phyloP scores from a whole-genome alignment of 257 asterid species.

The Avicennia marina region DNA sequence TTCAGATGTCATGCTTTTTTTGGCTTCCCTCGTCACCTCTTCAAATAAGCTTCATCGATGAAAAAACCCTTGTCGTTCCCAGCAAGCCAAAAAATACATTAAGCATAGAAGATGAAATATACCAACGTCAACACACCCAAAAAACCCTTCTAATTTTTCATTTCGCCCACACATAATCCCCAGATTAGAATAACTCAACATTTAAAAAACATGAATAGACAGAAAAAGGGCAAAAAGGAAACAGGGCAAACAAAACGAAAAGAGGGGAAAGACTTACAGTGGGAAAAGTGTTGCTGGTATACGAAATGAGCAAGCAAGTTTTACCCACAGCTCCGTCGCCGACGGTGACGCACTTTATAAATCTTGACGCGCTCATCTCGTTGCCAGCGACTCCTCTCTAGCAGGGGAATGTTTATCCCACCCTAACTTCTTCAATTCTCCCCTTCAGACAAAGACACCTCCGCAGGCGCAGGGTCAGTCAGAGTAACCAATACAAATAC shows the following conservation, averaged over 20 bases:
- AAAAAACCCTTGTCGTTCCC: too few species aligned
- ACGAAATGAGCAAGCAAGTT: conserved; percentile 63
- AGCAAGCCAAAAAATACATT: too few species aligned
- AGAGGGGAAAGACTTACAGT: conserved; percentile 32
- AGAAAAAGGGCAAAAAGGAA: background rate
- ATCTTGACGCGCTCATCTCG: conserved; percentile 58
- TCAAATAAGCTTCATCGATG: too few species aligned
- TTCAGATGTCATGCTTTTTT: too few species aligned
- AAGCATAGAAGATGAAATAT: too few species aligned
- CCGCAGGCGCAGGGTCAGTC: background rate
- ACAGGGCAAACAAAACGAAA: conserved; percentile 5
- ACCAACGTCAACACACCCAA: too few species aligned
- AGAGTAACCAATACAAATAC: background rate
- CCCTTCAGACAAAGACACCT: conserved; percentile 1
- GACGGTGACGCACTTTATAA: conserved; percentile 61
- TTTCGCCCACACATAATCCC: too few species aligned
- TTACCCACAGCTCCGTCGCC: conserved; percentile 75
- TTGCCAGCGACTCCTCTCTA: conserved; percentile 19
- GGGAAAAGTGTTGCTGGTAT: conserved; percentile 66
- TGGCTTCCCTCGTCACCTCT: too few species aligned
- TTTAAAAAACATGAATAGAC: background rate
- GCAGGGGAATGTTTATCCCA: too few species aligned
- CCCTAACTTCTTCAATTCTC: conserved; percentile 9
- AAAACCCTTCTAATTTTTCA: too few species aligned
- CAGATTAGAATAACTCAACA: background rate